These are phyloP conservation scores for Crithidia sp. DNA, from an alignment of 208 protist species.

Conservation along the genomic window DNA sequence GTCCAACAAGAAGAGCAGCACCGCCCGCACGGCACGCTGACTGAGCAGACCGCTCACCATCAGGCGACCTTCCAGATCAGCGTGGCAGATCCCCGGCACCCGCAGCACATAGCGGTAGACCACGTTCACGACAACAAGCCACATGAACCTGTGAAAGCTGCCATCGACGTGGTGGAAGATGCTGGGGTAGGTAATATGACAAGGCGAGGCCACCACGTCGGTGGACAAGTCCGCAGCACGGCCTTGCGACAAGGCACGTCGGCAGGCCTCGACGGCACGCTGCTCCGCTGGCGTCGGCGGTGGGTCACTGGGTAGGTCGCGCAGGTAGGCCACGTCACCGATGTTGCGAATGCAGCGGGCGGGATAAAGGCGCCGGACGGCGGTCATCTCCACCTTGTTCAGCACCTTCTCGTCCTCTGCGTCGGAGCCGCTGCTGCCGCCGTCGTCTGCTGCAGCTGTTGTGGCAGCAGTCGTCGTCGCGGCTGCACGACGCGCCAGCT, in stretches of 20 bases:
- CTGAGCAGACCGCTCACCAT: slow-evolving; percentile 63
- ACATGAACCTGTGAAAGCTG: slow-evolving; percentile 79
- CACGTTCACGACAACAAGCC: slow-evolving; percentile 59
- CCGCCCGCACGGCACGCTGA: slow-evolving; percentile 42
- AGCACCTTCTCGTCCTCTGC: slow-evolving; percentile 25
- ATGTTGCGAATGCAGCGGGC: slow-evolving; percentile 28
- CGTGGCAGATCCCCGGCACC: slow-evolving; percentile 61
- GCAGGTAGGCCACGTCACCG: slow-evolving; percentile 23
- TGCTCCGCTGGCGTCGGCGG: slow-evolving; percentile 41
- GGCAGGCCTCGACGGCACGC: slow-evolving; percentile 29
- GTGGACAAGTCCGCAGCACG: slow-evolving; percentile 3
- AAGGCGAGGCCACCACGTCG: neutral
- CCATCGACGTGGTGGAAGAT: slow-evolving; percentile 89
- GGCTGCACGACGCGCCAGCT: neutral
- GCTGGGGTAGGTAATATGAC: slow-evolving; percentile 61
- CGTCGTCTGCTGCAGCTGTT: neutral
- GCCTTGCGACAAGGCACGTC: neutral
- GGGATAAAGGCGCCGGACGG: slow-evolving; percentile 44
- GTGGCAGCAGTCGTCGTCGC: neutral
- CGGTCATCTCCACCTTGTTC: slow-evolving; percentile 18
- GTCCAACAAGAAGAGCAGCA: slow-evolving; percentile 56
- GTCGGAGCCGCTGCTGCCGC: slow-evolving; percentile 11
- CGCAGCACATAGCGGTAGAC: slow-evolving; percentile 63
- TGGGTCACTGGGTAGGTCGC: slow-evolving; percentile 49
- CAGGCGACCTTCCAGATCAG: slow-evolving; percentile 40